A percentile compares a stretch with the other conserved stretches of the same genome.
phyloP scores from a whole-genome alignment of 352 stramenopile species.

The Globisporangium heterothallicum region DNA sequence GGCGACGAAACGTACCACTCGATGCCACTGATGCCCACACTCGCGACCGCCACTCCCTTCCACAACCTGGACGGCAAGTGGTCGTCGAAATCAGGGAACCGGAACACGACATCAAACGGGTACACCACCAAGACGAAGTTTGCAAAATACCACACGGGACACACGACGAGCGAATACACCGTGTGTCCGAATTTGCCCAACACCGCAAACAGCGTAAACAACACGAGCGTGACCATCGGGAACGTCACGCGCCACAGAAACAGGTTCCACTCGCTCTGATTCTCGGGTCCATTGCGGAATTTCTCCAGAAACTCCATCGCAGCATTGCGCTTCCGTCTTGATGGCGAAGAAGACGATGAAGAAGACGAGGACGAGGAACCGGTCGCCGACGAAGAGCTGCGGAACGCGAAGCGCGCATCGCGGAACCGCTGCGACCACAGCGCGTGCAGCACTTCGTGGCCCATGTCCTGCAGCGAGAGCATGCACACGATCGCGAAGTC shows the following conservation, averaged over 20 bases:
- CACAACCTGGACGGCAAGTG: conserved; percentile 32
- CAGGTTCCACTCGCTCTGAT: conserved; percentile 79
- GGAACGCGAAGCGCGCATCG: conserved; percentile 6
- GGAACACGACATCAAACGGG: conserved; percentile 72
- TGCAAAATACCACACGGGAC: conserved; percentile 73
- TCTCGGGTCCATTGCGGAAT: conserved; percentile 62
- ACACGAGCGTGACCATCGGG: conserved; percentile 68
- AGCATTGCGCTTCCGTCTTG: not conserved
- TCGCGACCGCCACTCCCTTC: conserved; percentile 42
- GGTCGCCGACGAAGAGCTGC: too few relatives aligned
- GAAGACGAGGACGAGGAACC: too few relatives aligned
- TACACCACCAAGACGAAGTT: conserved; percentile 67
- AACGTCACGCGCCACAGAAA: conserved; percentile 79
- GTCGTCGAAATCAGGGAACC: conserved; percentile 41
- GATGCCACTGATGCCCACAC: conserved; percentile 40
- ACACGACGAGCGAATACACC: conserved; percentile 67
- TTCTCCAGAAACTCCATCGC: conserved; percentile 64
- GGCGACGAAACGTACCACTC: conserved; percentile 71
- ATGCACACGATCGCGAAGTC: conserved; percentile 13
- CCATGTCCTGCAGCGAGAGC: conserved; percentile 15
- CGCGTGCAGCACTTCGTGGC: conserved; percentile 8
- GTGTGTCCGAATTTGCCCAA: conserved; percentile 55
- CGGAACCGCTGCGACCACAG: conserved; percentile 12
- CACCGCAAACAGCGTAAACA: conserved; percentile 62
- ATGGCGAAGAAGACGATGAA: not conserved